Evolutionary conservation across 2,329 filamentous ascomycete species (phyloP).

Genomic region (Talaromyces sp.): DNA sequence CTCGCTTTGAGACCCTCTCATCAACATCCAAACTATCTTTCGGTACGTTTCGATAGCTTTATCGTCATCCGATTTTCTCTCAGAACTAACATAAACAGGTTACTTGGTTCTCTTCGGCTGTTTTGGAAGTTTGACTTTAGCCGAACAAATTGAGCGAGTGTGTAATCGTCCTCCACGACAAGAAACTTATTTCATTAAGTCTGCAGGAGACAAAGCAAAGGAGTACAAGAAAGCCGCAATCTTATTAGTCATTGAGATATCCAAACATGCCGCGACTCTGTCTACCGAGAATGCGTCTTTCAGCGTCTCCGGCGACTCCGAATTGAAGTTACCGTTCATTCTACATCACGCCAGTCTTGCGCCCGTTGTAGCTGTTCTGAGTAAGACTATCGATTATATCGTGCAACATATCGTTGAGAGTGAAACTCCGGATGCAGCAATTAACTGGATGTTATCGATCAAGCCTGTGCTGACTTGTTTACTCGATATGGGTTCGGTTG

Average conservation of each 20-base stretch:
- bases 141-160: neutral
- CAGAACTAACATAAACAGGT: neutral
- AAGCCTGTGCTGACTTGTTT: constrained; percentile 2
- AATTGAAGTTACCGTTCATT: constrained; percentile 5
- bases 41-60: neutral
- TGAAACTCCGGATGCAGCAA: neutral
- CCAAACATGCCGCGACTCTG: neutral
- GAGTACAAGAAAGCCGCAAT: constrained; percentile 4
- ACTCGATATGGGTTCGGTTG: neutral
- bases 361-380: constrained; percentile 1
- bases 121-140: neutral
- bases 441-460: neutral
- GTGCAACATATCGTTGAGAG: neutral
- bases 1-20: neutral
- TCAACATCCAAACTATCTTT: neutral
- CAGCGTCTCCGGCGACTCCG: neutral
- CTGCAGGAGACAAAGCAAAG: neutral
- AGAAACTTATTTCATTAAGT: neutral
- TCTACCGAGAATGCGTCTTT: neutral
- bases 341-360: constrained; percentile 8
- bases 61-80: neutral
- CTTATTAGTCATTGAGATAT: neutral
- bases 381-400: neutral
- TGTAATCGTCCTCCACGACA: neutral
- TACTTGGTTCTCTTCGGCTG: constrained; percentile 4